These are phyloP conservation scores for Botryotinia globosa DNA, from an alignment of 2,329 filamentous ascomycete genomes.

Conservation along the genomic window DNA sequence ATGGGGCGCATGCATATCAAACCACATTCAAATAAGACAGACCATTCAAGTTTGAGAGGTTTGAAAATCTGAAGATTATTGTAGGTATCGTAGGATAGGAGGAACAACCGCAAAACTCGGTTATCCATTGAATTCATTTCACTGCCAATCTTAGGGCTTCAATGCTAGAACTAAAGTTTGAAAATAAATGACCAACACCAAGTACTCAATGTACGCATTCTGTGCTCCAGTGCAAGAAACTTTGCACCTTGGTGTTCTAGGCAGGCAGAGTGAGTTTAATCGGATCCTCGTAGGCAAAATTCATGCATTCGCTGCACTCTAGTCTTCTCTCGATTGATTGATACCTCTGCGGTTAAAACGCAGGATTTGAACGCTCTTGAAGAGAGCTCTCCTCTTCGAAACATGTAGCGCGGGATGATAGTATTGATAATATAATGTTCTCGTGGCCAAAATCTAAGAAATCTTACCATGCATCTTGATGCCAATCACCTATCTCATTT, in stretches of 20 bases:
- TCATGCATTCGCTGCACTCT: not conserved
- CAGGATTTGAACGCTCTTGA: not conserved
- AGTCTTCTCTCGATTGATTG: not conserved
- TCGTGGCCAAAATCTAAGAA: not conserved
- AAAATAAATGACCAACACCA: not conserved
- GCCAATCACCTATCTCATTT: not conserved
- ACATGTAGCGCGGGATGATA: not conserved
- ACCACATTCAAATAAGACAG: not conserved
- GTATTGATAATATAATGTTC: not conserved
- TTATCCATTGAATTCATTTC: not conserved
- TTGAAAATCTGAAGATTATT: not conserved
- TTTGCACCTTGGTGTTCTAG: not conserved
- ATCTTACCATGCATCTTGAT: not conserved
- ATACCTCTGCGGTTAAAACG: not conserved
- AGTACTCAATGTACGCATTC: not conserved
- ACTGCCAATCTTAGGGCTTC: not conserved
- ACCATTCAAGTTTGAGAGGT: not conserved
- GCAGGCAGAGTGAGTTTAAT: not conserved
- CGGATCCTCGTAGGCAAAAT: not conserved
- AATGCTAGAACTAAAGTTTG: not conserved
- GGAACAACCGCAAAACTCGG: not conserved
- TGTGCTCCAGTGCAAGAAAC: not conserved
- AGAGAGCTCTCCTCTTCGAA: not conserved
- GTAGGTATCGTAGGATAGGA: not conserved
- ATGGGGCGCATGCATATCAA: constrained; percentile 3